Evolutionary conservation across 2,329 filamentous ascomycete species (phyloP).

Genomic region (Beauveria australis): DNA sequence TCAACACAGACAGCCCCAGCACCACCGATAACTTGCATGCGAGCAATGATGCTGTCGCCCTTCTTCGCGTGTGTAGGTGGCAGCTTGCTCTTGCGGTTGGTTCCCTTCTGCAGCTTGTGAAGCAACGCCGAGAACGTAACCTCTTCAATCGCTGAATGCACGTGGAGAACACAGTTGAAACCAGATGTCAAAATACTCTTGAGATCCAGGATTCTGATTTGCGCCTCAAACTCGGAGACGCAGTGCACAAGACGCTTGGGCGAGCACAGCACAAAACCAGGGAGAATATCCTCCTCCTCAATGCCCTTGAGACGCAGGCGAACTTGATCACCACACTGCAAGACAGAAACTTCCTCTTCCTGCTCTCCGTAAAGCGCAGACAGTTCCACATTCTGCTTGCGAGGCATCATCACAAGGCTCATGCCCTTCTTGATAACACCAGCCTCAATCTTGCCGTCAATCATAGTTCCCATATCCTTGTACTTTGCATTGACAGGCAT

Average conservation of each 20-base stretch:
- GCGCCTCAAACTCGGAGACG: constrained; percentile 84
- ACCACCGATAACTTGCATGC: constrained; percentile 78
- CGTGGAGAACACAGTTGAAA: constrained; percentile 96
- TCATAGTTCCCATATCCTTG: constrained; percentile 92
- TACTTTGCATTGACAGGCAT: constrained; percentile 97
- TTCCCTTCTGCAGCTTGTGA: constrained; percentile 94
- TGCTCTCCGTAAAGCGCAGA: constrained; percentile 89
- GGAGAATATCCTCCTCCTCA: constrained; percentile 94
- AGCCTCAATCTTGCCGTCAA: constrained; percentile 95
- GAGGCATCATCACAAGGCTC: constrained; percentile 90
- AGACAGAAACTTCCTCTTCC: constrained; percentile 78
- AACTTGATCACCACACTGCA: constrained; percentile 90
- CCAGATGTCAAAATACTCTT: constrained; percentile 90
- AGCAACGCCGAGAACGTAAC: constrained; percentile 83
- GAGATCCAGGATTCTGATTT: constrained; percentile 89
- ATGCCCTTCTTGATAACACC: constrained; percentile 88
- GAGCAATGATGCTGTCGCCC: constrained; percentile 79
- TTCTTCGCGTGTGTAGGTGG: constrained; percentile 84
- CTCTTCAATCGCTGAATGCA: constrained; percentile 96
- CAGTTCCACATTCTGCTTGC: constrained; percentile 71
- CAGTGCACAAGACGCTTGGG: constrained; percentile 89
- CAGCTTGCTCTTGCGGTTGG: constrained; percentile 84
- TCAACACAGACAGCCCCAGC: constrained; percentile 87
- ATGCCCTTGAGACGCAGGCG: constrained; percentile 86
- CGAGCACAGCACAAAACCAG: constrained; percentile 93